Evolutionary conservation across 306 rosid genomes (phyloP).

Genomic region (Quercus suber): DNA sequence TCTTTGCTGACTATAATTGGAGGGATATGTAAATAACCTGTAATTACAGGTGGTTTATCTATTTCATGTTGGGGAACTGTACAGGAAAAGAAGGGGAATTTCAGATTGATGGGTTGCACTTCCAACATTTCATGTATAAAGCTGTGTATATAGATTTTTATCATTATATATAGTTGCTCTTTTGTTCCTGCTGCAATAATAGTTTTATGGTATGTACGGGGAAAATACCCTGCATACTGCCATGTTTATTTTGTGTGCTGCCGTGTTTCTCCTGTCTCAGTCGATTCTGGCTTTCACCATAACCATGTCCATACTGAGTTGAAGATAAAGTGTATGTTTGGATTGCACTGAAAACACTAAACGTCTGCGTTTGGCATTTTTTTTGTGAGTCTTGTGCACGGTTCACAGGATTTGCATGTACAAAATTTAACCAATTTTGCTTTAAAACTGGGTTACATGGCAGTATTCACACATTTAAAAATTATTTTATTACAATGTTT

Average conservation of each 20-base stretch:
- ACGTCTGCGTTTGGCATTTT: too few relatives aligned
- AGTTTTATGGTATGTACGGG: constrained; percentile 10
- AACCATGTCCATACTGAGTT: too few relatives aligned
- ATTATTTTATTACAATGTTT: too few relatives aligned
- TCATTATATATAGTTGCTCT: constrained; percentile 4
- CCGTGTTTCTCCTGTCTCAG: too few relatives aligned
- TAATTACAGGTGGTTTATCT: constrained; percentile 37
- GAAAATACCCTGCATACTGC: not conserved
- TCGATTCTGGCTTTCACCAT: too few relatives aligned
- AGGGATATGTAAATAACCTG: constrained; percentile 58
- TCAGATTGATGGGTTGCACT: constrained; percentile 25
- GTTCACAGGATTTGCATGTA: too few relatives aligned
- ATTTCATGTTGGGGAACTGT: constrained; percentile 31
- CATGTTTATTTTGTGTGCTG: too few relatives aligned
- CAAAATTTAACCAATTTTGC: fast-evolving
- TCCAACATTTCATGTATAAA: constrained; percentile 35
- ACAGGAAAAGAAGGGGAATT: constrained; percentile 37
- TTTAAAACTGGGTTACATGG: too few relatives aligned
- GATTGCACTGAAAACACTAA: too few relatives aligned
- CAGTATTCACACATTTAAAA: too few relatives aligned
- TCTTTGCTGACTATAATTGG: constrained; percentile 48
- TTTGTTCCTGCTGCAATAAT: constrained; percentile 14
- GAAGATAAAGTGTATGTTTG: too few relatives aligned
- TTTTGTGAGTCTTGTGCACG: too few relatives aligned
- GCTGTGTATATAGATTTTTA: constrained; percentile 34